Evolutionary conservation across 495 filamentous ascomycete genomes (phyloP), one percentile per base, ranked within the genome.

Genomic region (Daldinia loculata): DNA sequence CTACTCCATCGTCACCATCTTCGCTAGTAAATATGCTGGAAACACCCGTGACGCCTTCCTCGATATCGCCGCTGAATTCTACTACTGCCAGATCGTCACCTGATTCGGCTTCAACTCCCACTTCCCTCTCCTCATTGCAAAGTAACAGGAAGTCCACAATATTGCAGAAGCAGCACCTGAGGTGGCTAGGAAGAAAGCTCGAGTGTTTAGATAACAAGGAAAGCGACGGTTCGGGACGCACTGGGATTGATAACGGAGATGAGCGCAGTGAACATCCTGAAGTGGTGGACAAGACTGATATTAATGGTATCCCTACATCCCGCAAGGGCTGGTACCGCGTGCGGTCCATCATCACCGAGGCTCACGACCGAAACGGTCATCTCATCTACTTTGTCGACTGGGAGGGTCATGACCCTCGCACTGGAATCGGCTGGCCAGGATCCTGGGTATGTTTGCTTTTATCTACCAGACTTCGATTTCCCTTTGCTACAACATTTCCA

Each of bases 301-400:
- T 8, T 8, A 57, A 55, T 34, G 61, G 48, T 3, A 70, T 67
- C 45, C 43, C 41, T 12, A 57, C 59, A 1, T 51, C 50, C 0
- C 53, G 56, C 14, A 70, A 70, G 22, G 67, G 67, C 26, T 76
- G 74, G 74, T 65, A 76, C 12, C 27, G 26, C 12, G 38, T 76
- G 0, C 55, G 58, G 6, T 56, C 60, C n/a, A 76, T 76, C 41
- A 32, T 74, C 22, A 36, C 58, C 7, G 70, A 76, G n/a, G 41
- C 39, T 3, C 69, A 50, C 22, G 52, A 56, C n/a, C 53, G 1
- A 4, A 55, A 53, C 12, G 62, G 61, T 2, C 39, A 43, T 4
- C 32, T 63, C 8, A 30, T 63, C 8, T 76, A 76, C 34, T 55
- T 76, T 6, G 70, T 76, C n/a, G 74, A 74, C 24, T 76, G 74